phyloP scores from a whole-genome alignment of 768 basidiomycete species.

The Trametes cingulata region DNA sequence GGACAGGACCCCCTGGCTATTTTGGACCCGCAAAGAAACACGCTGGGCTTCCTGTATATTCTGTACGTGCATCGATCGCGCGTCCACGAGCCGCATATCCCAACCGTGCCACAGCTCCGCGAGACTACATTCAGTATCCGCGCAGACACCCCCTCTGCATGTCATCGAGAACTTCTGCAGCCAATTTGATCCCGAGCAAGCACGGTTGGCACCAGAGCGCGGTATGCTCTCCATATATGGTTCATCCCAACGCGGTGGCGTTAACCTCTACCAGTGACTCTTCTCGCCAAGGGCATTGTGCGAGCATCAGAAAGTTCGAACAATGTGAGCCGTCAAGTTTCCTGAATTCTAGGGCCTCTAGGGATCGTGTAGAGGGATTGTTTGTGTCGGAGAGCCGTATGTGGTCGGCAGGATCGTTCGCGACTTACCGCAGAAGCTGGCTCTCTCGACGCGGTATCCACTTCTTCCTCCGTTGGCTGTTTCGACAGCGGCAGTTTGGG shows the following conservation, averaged over 20 bases:
- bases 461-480: no score
- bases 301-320: slow-evolving; percentile 47
- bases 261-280: slow-evolving; percentile 48
- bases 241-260: slow-evolving; percentile 9
- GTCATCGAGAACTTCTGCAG: slow-evolving; percentile 60
- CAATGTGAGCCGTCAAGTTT: slow-evolving; percentile 44
- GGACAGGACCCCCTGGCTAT: slow-evolving; percentile 72
- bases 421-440: no score
- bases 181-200: slow-evolving; percentile 61
- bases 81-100: not conserved
- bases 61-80: slow-evolving; percentile 49
- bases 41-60: slow-evolving; percentile 69
- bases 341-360: no score
- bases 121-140: slow-evolving; percentile 45
- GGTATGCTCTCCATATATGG: slow-evolving; percentile 39
- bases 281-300: slow-evolving; percentile 65
- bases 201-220: slow-evolving; percentile 68
- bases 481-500: no score
- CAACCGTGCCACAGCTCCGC: slow-evolving; percentile 49
- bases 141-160: slow-evolving; percentile 41
- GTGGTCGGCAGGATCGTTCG: no score
- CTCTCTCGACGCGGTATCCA: no score
- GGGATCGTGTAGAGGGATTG: no score
- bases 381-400: no score
- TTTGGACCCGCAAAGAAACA: slow-evolving; percentile 56